These are phyloP conservation scores for Collybiopsis confluens DNA, from an alignment of 768 basidiomycete species.

Conservation along the genomic window DNA sequence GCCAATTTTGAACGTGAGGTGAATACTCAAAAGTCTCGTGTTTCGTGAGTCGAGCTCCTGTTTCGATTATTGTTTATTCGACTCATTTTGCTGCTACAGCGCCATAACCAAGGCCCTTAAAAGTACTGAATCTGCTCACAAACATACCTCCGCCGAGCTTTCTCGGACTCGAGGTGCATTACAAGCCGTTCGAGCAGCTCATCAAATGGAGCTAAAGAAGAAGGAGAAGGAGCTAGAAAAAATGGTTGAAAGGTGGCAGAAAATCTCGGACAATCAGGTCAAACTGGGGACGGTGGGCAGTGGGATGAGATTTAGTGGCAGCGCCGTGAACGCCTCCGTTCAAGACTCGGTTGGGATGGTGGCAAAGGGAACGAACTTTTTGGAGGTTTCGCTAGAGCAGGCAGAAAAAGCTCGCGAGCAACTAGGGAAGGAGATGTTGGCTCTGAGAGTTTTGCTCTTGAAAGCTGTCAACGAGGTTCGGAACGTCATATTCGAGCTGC, in stretches of 20 bases:
- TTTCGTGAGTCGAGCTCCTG: constrained; percentile 48
- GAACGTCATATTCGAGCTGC: constrained; percentile 35
- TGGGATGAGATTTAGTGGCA: constrained; percentile 37
- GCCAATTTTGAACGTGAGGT: constrained; percentile 77
- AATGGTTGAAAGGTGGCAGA: constrained; percentile 71
- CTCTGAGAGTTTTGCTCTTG: constrained; percentile 56
- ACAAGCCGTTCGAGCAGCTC: constrained; percentile 64
- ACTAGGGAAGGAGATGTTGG: constrained; percentile 61
- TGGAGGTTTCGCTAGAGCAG: constrained; percentile 69
- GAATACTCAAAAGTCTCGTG: constrained; percentile 66
- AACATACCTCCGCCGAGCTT: constrained; percentile 64
- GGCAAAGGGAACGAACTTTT: constrained; percentile 49
- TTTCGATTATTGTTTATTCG: constrained; percentile 1
- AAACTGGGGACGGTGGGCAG: constrained; percentile 46
- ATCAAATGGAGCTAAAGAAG: constrained; percentile 73
- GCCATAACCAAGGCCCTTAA: constrained; percentile 50
- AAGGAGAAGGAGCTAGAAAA: constrained; percentile 77
- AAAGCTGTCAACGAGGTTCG: constrained; percentile 64
- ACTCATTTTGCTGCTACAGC: constrained; percentile 25
- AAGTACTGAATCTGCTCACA: constrained; percentile 60
- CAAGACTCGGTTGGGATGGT: constrained; percentile 28
- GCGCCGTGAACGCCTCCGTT: constrained; percentile 43
- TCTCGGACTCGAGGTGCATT: constrained; percentile 67
- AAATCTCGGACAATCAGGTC: constrained; percentile 62
- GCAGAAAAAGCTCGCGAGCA: constrained; percentile 63